Percentiles rank a stretch among this genome's conserved stretches.
Conservation (phyloP, 257 asterid species). For the Sherardia arvensis region DNA sequence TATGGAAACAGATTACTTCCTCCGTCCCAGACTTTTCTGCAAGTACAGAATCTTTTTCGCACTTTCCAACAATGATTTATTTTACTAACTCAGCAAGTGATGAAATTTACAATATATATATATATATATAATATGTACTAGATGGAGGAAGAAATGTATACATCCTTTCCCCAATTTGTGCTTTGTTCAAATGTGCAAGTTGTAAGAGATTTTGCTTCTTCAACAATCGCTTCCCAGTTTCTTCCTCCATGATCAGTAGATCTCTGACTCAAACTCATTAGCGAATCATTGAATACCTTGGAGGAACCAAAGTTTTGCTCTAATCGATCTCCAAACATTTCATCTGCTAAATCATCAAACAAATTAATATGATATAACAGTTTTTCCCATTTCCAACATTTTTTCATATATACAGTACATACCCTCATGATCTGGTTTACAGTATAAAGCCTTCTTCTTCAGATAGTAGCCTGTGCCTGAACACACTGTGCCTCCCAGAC, state of each 20-base stretch:
- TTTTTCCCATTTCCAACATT: no score
- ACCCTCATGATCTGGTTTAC: constrained; percentile 45
- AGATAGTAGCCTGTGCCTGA: constrained; percentile 69
- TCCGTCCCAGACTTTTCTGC: no score
- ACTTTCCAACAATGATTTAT: no score
- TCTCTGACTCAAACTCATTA: constrained; percentile 24
- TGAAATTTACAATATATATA: no score
- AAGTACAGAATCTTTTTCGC: no score
- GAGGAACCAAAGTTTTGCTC: constrained; percentile 49
- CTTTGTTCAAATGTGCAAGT: constrained; percentile 59
- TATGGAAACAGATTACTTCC: no score
- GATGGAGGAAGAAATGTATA: not conserved
- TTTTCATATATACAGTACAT: not conserved
- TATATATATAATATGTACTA: no score
- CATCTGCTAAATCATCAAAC: constrained; percentile 28
- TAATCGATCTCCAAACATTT: constrained; percentile 22
- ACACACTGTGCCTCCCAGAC: constrained; percentile 51
- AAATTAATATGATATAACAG: not conserved
- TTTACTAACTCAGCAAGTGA: no score
- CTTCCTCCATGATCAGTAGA: constrained; percentile 1
- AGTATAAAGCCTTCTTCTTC: constrained; percentile 53
- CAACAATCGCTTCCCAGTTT: constrained; percentile 25
- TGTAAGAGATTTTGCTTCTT: constrained; percentile 55
- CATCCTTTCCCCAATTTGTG: constrained; percentile 79
- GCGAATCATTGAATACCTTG: constrained; percentile 35